Percentiles rank a stretch among this genome's conserved stretches.
Evolutionary conservation across 2,329 filamentous ascomycete genomes (phyloP).

Genomic region (Botrytis pseudocinerea): DNA sequence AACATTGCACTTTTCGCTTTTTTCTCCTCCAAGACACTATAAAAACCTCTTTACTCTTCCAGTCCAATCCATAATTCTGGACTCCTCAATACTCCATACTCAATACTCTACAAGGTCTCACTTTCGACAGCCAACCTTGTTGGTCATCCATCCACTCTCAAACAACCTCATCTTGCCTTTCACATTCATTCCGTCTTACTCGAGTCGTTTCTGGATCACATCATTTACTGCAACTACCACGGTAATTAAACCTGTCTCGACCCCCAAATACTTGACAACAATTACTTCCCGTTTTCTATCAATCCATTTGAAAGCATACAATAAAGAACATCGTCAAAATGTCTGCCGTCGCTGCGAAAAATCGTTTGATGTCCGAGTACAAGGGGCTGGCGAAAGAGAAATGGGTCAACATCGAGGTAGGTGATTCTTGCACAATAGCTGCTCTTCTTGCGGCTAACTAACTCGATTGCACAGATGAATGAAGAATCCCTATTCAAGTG

Average conservation of each 20-base stretch:
- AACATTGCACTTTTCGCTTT: neutral
- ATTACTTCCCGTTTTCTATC: neutral
- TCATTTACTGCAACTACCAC: neutral
- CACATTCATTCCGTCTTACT: neutral
- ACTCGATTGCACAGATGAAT: constrained; percentile 51
- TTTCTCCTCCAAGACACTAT: neutral
- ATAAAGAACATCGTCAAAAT: constrained; percentile 21
- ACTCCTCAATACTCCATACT: neutral
- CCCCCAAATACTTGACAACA: neutral
- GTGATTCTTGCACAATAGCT: constrained; percentile 32
- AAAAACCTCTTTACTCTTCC: neutral
- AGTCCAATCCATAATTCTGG: neutral
- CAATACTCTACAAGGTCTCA: neutral
- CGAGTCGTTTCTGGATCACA: neutral
- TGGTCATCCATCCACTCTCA: constrained; percentile 8
- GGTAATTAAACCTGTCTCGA: neutral
- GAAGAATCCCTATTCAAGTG: constrained; percentile 82
- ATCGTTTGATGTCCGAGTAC: constrained; percentile 87
- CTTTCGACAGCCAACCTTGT: constrained; percentile 10
- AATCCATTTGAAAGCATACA: neutral
- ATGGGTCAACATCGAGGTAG: constrained; percentile 87
- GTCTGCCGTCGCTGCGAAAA: constrained; percentile 57
- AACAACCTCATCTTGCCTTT: constrained; percentile 4
- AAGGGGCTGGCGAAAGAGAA: constrained; percentile 81
- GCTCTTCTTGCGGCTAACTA: constrained; percentile 24